Evolutionary conservation across 805 yeast species (phyloP), one percentile per base, ranked within the genome.

Genomic region (Myxozyma geophila): DNA sequence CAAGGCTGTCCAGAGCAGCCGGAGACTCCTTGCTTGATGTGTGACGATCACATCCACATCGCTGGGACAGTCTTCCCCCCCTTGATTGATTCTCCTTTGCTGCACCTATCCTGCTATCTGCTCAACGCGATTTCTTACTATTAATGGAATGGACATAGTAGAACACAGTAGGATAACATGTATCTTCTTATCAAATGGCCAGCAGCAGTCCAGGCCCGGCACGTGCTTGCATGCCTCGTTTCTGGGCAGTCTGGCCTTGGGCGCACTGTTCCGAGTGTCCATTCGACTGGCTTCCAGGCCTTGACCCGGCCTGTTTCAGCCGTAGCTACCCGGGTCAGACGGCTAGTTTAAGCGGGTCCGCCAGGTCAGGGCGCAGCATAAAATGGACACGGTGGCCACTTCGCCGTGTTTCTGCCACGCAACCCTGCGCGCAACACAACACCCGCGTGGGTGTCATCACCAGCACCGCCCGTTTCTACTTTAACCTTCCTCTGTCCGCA

Each of bases 311-410:
- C 47, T 2, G 6, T 13, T 13, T 10, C 47, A 46, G 35, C 15
- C 50, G 9, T 28, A 17, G 17, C 47, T 3, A 9, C 5, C 36
- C 46, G 47, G 47, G 43, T 52, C 47, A 28, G 28, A 28, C 28
- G 5, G 5, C 28, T 28, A n/a, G n/a, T 28, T 28, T 28, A 3
- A 28, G 28, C 5, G 28, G 28, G 28, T 28, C 28, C 2, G 28
- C 28, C 5, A 28, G 28, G 28, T 28, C 21, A 13, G 28, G 59
- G 52, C 59, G 23, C 37, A 49, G 54, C 54, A 48, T 28, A 40
- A 43, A 53, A 48, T 40, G 37, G 60, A 54, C 60, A 57, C 53
- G 43, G 60, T 57, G 60, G 43, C 60, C 60, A 23, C 60, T 57
- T 57, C 23, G 35, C 39, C 17, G 41, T 40, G 49, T 28, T 28